These are phyloP conservation scores for Phaffomyces thermotolerans DNA, from an alignment of 805 yeast species.

Conservation along the genomic window DNA sequence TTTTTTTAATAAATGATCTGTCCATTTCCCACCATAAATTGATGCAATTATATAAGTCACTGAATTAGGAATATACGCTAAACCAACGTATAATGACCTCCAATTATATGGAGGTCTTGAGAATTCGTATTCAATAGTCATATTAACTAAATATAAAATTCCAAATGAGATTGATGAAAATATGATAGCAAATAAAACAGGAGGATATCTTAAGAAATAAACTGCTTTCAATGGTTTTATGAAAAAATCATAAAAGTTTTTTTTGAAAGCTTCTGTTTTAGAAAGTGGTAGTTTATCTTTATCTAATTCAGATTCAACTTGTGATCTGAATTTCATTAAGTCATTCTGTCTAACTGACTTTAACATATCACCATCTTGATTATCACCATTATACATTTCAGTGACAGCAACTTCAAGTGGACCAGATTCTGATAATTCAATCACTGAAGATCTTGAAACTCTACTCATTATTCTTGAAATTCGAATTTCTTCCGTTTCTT, in stretches of 20 bases:
- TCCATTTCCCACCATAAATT: slow-evolving; percentile 76
- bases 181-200: slow-evolving; percentile 56
- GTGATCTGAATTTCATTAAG: slow-evolving; percentile 18
- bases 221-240: slow-evolving; percentile 58
- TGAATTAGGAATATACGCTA: slow-evolving; percentile 78
- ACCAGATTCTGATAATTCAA: slow-evolving; percentile 15
- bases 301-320: slow-evolving; percentile 21
- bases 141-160: slow-evolving; percentile 63
- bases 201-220: slow-evolving; percentile 59
- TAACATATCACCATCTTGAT: neutral
- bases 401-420: slow-evolving; percentile 15
- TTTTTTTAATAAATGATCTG: slow-evolving; percentile 50
- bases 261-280: slow-evolving; percentile 20
- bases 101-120: slow-evolving; percentile 64
- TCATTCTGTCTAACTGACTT: slow-evolving; percentile 12
- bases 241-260: slow-evolving; percentile 38
- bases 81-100: slow-evolving; percentile 56
- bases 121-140: slow-evolving; percentile 61
- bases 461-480: slow-evolving; percentile 18
- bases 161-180: slow-evolving; percentile 71
- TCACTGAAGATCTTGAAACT: slow-evolving; percentile 13
- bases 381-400: slow-evolving; percentile 18
- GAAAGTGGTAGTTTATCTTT: slow-evolving; percentile 7
- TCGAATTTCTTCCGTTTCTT: neutral
- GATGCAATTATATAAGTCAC: slow-evolving; percentile 70